phyloP scores from a whole-genome alignment of 1,284 basidiomycete species.

The Limonomyces culmigenus region DNA sequence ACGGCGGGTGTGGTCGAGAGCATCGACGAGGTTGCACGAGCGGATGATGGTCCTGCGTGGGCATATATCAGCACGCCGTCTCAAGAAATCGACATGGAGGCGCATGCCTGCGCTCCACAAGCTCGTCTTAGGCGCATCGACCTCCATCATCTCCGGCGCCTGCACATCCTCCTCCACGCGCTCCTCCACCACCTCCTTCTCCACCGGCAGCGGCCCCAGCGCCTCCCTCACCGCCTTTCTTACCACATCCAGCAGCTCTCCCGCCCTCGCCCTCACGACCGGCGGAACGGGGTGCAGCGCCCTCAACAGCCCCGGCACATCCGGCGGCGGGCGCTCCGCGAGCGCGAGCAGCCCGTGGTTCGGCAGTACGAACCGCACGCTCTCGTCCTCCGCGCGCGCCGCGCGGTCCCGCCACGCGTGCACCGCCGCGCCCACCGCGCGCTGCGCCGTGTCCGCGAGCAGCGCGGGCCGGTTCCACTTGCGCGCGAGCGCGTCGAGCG shows the following conservation, averaged over 20 bases:
- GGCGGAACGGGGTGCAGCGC: constrained; percentile 42
- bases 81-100: no score
- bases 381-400: constrained; percentile 81
- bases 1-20: no score
- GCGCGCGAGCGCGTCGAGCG: constrained; percentile 49
- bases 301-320: constrained; percentile 37
- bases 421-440: constrained; percentile 53
- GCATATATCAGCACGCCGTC: no score
- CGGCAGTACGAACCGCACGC: constrained; percentile 57
- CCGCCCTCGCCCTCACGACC: constrained; percentile 36
- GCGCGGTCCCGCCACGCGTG: constrained; percentile 78
- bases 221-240: constrained; percentile 26
- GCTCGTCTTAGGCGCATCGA: no score
- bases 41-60: no score
- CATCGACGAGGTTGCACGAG: no score
- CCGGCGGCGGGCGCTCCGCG: constrained; percentile 45
- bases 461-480: constrained; percentile 60
- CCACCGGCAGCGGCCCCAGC: constrained; percentile 8
- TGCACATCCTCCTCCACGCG: no score
- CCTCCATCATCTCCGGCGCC: no score
- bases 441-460: constrained; percentile 19
- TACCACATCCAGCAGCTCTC: constrained; percentile 47
- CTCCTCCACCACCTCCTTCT: constrained; percentile 4
- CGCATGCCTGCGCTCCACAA: no score
- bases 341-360: constrained; percentile 59